Conservation (phyloP, 805 yeast species). For the Candida piceae region DNA sequence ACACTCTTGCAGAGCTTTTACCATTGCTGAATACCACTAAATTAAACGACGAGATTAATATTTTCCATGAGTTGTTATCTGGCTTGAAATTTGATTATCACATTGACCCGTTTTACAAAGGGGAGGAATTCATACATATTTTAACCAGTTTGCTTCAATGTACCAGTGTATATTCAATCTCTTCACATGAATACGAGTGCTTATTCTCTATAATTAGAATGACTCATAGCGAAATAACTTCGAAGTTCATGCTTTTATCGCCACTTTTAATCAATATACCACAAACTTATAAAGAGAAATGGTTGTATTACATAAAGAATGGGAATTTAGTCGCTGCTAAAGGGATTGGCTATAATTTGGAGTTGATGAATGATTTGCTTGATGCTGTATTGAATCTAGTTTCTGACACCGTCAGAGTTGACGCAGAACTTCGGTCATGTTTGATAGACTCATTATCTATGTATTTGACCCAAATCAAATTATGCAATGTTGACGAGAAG, state of each 20-base stretch:
- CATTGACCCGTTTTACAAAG: slow-evolving; percentile 29
- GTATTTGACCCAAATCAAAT: slow-evolving; percentile 18
- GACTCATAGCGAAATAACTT: slow-evolving; percentile 16
- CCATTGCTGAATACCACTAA: neutral
- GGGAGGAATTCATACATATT: slow-evolving; percentile 33
- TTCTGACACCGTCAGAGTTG: slow-evolving; percentile 20
- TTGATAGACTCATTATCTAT: slow-evolving; percentile 23
- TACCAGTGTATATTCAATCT: neutral
- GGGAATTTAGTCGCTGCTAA: slow-evolving; percentile 36
- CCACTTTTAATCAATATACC: slow-evolving; percentile 10
- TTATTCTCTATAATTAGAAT: slow-evolving; percentile 28
- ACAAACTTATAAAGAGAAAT: slow-evolving; percentile 19
- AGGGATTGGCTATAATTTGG: slow-evolving; percentile 28
- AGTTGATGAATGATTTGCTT: slow-evolving; percentile 12
- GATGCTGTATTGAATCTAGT: slow-evolving; percentile 25
- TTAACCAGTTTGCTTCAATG: slow-evolving; percentile 7
- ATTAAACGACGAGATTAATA: neutral
- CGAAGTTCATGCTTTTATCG: slow-evolving; percentile 30
- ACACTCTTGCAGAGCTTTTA: slow-evolving; percentile 22
- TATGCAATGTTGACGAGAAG: slow-evolving; percentile 6
- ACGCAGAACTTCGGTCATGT: slow-evolving; percentile 23
- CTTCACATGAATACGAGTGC: slow-evolving; percentile 12
- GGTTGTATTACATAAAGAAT: slow-evolving; percentile 34
- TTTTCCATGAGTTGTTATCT: slow-evolving; percentile 6
- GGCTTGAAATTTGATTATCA: slow-evolving; percentile 29